Conservation (phyloP, 164 flowering plant genomes). For the Nymphaea thermarum region DNA sequence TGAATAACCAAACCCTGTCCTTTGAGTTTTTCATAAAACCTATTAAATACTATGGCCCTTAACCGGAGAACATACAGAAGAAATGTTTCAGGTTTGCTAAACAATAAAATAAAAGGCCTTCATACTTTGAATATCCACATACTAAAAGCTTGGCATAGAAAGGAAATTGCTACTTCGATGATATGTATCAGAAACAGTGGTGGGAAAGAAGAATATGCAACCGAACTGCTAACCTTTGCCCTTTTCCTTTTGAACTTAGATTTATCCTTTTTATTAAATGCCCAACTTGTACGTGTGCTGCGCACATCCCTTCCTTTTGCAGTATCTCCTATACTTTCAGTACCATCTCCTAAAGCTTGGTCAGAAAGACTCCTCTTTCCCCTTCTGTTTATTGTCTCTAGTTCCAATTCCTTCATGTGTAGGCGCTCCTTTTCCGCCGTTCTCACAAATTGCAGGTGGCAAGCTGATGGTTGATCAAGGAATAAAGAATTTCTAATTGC, state of each 20-base stretch:
- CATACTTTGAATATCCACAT: no score
- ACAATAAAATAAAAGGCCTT: no score
- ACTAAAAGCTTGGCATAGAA: no score
- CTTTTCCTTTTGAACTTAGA: slow-evolving; percentile 60
- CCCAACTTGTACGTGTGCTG: slow-evolving; percentile 10
- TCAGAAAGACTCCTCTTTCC: slow-evolving; percentile 4
- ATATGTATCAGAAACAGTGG: no score
- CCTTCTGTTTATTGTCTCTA: slow-evolving; percentile 30
- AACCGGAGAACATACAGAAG: no score
- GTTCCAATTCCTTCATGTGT: slow-evolving; percentile 52
- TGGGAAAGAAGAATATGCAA: no score
- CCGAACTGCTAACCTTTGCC: slow-evolving; percentile 49
- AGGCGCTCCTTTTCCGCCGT: slow-evolving; percentile 48
- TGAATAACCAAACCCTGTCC: no score
- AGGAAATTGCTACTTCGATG: no score
- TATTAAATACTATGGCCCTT: no score
- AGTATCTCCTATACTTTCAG: slow-evolving; percentile 19
- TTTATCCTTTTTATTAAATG: slow-evolving; percentile 28
- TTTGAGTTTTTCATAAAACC: no score
- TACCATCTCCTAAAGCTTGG: slow-evolving; percentile 13
- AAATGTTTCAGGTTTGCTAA: no score
- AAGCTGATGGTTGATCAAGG: slow-evolving; percentile 58
- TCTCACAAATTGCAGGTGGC: slow-evolving; percentile 50
- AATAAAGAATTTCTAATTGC: slow-evolving; percentile 58
- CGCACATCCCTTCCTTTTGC: slow-evolving; percentile 5